phyloP scores from a whole-genome alignment of 2,329 filamentous ascomycete genomes.

The Daldinia sp. region DNA sequence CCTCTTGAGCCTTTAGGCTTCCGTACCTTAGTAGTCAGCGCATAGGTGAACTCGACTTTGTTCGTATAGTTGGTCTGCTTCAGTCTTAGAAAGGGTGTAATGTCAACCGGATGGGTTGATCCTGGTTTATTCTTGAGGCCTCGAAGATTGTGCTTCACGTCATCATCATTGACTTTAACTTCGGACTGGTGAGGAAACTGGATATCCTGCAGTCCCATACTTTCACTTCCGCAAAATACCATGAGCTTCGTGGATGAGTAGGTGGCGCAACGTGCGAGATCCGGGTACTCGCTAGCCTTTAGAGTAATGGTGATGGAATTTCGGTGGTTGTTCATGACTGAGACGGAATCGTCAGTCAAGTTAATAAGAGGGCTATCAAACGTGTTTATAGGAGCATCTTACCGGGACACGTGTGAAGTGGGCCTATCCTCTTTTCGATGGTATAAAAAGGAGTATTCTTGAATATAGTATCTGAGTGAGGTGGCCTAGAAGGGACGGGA shows the following conservation, averaged over 20 bases:
- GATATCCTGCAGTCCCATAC: slow-evolving; percentile 74
- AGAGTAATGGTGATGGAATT: slow-evolving; percentile 58
- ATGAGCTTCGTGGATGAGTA: slow-evolving; percentile 76
- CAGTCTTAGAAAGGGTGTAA: slow-evolving; percentile 78
- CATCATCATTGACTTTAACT: slow-evolving; percentile 85
- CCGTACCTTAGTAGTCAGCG: slow-evolving; percentile 83
- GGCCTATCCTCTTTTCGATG: slow-evolving; percentile 70
- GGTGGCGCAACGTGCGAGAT: slow-evolving; percentile 62
- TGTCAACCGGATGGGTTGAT: slow-evolving; percentile 90
- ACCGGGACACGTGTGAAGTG: slow-evolving; percentile 77
- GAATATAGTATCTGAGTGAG: slow-evolving; percentile 48
- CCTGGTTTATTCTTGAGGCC: slow-evolving; percentile 96
- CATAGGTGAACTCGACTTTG: slow-evolving; percentile 86
- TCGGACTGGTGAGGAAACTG: slow-evolving; percentile 93
- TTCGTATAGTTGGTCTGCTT: slow-evolving; percentile 75
- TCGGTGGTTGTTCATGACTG: slow-evolving; percentile 64
- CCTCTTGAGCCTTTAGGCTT: slow-evolving; percentile 39
- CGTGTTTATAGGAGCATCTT: slow-evolving; percentile 44
- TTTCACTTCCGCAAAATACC: slow-evolving; percentile 81
- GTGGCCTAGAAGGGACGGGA: slow-evolving; percentile 22
- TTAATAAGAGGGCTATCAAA: background rate
- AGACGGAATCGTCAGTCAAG: slow-evolving; percentile 22
- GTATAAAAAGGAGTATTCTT: slow-evolving; percentile 88
- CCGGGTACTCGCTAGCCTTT: slow-evolving; percentile 59
- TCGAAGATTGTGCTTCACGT: slow-evolving; percentile 91